Percentiles rank a stretch among this genome's conserved stretches.
Evolutionary conservation across 345 rosid species (phyloP).

Genomic region (Syzygium jambos): DNA sequence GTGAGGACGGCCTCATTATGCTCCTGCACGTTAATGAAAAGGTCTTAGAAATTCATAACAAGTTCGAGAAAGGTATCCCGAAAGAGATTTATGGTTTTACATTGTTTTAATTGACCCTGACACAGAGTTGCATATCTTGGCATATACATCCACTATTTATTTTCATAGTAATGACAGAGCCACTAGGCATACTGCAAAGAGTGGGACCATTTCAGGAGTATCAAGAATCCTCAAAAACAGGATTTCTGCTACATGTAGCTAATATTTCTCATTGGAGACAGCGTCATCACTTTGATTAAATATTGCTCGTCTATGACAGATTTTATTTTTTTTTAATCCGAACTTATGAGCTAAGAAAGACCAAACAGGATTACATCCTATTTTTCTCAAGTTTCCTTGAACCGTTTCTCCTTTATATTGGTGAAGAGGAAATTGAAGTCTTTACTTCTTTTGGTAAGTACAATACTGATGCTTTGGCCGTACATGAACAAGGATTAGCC

Average conservation of each 20-base stretch:
- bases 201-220: not conserved
- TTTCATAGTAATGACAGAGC: not conserved
- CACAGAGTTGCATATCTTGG: not conserved
- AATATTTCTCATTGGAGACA: not conserved
- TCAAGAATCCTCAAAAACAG: not conserved
- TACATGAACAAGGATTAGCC: not conserved
- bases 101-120: not conserved
- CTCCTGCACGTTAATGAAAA: constrained; percentile 25
- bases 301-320: not conserved
- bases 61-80: not conserved
- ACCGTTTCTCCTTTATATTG: not conserved
- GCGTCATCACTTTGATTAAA: not conserved
- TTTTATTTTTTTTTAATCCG: not conserved
- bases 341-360: not conserved
- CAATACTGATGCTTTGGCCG: not conserved
- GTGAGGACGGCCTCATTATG: constrained; percentile 14
- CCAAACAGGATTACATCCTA: not conserved
- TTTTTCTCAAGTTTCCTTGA: not conserved
- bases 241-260: not conserved
- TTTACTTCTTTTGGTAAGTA: not conserved
- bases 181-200: not conserved
- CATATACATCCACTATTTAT: not conserved
- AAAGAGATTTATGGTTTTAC: not conserved
- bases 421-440: not conserved
- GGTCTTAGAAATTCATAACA: not conserved